Percentiles rank a stretch among this genome's conserved stretches.
phyloP scores from a whole-genome alignment of 768 basidiomycete genomes.

The Lentinula detonsa region DNA sequence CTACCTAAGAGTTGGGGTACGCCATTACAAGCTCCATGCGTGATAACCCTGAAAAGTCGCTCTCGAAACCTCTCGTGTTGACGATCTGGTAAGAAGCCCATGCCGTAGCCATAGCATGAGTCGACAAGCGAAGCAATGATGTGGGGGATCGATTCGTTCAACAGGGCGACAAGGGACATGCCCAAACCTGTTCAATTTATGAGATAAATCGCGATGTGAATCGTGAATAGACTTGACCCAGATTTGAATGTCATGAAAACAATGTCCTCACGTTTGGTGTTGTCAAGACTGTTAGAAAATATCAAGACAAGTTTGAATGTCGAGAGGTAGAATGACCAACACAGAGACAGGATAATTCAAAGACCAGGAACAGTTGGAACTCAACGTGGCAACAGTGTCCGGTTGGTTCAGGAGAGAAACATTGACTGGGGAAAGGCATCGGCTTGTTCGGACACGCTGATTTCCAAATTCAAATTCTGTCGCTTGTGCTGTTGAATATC shows the following conservation, averaged over 20 bases:
- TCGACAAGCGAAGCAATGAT: constrained; percentile 68
- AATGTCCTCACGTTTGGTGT: constrained; percentile 74
- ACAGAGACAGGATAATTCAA: constrained; percentile 66
- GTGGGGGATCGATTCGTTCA: constrained; percentile 80
- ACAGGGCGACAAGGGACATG: constrained; percentile 19
- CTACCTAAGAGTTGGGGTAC: constrained; percentile 44
- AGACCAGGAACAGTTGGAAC: constrained; percentile 46
- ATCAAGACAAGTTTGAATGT: background rate
- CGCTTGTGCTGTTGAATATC: background rate
- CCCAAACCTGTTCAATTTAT: constrained; percentile 8
- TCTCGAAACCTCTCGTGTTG: constrained; percentile 52
- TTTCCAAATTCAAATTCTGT: background rate
- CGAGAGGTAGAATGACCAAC: constrained; percentile 33
- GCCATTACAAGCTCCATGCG: constrained; percentile 57
- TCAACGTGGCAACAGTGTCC: constrained; percentile 30
- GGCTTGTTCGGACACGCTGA: background rate
- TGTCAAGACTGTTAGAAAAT: constrained; percentile 41
- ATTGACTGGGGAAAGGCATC: constrained; percentile 19
- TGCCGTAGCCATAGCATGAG: constrained; percentile 65
- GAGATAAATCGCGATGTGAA: background rate
- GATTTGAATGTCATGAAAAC: constrained; percentile 74
- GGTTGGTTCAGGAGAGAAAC: constrained; percentile 25
- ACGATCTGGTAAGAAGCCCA: constrained; percentile 69
- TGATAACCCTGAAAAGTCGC: constrained; percentile 50
- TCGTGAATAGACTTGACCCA: constrained; percentile 54